Conservation (phyloP, 176 grass and related monocot species). For the Triticum aestivum region IWGSC_CS_RefSeq_v2.1 NC_057801.1:764123168-764123667, state of each 20-base stretch:
- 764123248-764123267: not conserved
- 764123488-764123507: too few relatives aligned
- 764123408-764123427: too few relatives aligned
- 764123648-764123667: not conserved
- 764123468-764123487: too few relatives aligned
- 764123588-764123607: not conserved
- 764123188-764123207: constrained; percentile 23
- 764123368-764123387: too few relatives aligned
- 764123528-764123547: not conserved
- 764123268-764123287: constrained; percentile 23
- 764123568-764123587: not conserved
- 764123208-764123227: not conserved
- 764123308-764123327: not conserved
- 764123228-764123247: not conserved
- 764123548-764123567: not conserved
- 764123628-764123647: not conserved
- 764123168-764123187: constrained; percentile 31
- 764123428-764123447: not conserved
- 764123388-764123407: too few relatives aligned
- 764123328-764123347: not conserved
- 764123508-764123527: too few relatives aligned
- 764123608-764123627: too few relatives aligned
- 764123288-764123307: constrained; percentile 20
- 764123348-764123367: too few relatives aligned
- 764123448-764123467: too few relatives aligned